Evolutionary conservation across 1,139 yeast genomes (phyloP), one percentile per base, ranked within the genome.

Genomic region (Geotrichum fermentans): DNA sequence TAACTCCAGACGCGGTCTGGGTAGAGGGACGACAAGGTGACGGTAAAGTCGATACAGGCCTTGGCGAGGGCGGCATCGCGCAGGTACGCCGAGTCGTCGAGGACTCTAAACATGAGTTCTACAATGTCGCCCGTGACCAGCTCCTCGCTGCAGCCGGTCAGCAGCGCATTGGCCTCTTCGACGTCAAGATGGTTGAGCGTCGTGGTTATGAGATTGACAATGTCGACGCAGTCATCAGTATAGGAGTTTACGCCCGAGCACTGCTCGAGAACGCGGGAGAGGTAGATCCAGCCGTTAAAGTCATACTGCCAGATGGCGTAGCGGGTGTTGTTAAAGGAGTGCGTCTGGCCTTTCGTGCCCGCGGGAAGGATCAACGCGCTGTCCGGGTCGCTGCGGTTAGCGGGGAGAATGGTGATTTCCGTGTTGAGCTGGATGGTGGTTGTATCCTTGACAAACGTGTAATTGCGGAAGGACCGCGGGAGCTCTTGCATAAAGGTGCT

Each of bases 251-350:
- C 60, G 43, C 69, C 69, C 52, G 52, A 38, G 54, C 58, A n/a
- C 30, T 82, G 83, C 56, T 84, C 90, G 28, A 90, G 65, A 0
- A 86, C 69, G 57, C 95, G 75, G 1, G 97, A 97, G 32, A 90
- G 59, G 38, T 85, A 70, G 0, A 94, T 78, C 96, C 97, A 88
- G 0, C 97, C 97, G 61, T 82, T 85, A 61, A 82, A 88, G 4
- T 76, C 74, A 62, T 83, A 79, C 39, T 83, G 69, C 69, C 92
- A 89, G 28, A 88, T 75, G 0, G 84, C 83, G 37, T 86, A 73
- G 1, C 63, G 54, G 0, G 58, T 44, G 14, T 52, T 55, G 17
- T 54, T 53, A 10, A 52, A 49, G 14, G 64, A 61, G 17, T 87
- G 65, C 1, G 86, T 66, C 56, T 82, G 83, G 2, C 92, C 97